A percentile compares a stretch with the other conserved stretches of the same genome.
phyloP scores from a whole-genome alignment of 2,329 filamentous ascomycete genomes.

The Verticillium longisporum region DNA sequence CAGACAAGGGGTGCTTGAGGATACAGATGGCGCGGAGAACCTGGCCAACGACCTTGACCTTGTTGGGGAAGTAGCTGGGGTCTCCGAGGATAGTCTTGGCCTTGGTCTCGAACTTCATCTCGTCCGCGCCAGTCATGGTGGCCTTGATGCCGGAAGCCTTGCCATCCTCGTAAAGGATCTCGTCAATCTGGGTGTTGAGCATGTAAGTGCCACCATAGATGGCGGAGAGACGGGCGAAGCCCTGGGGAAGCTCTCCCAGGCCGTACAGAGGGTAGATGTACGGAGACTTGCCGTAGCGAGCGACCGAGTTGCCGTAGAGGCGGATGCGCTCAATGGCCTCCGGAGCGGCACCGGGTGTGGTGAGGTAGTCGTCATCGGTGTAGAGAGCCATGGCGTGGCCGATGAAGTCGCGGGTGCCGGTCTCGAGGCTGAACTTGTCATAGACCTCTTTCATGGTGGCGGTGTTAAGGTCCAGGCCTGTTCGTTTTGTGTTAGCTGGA shows the following conservation, averaged over 20 bases:
- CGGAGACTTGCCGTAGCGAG: constrained; percentile 94
- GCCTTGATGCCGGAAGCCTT: constrained; percentile 96
- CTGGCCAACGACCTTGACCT: constrained; percentile 81
- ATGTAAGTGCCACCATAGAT: constrained; percentile 99
- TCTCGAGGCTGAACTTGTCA: constrained; percentile 92
- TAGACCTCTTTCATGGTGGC: constrained; percentile 98
- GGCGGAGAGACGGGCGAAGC: constrained; percentile 92
- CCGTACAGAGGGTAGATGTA: constrained; percentile 99
- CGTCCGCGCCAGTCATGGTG: constrained; percentile 84
- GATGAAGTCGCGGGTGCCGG: constrained; percentile 87
- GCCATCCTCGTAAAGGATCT: constrained; percentile 74
- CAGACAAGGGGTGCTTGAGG: constrained; percentile 86
- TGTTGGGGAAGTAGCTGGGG: constrained; percentile 91
- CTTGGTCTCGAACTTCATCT: constrained; percentile 95
- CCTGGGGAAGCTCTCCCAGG: constrained; percentile 92
- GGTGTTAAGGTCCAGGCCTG: constrained; percentile 71
- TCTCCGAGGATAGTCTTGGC: constrained; percentile 94
- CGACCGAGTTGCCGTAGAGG: constrained; percentile 96
- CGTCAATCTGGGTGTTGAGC: constrained; percentile 92
- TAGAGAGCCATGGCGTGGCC: constrained; percentile 98
- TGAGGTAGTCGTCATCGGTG: constrained; percentile 81
- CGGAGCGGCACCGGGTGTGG: constrained; percentile 62
- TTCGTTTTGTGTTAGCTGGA: background rate
- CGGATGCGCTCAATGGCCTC: constrained; percentile 89
- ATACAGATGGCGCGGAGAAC: constrained; percentile 96